A percentile compares a stretch with the other conserved stretches of the same genome.
These are phyloP conservation scores for Flagelloscypha sp. DNA, from an alignment of 768 basidiomycete genomes.

Conservation along the genomic window DNA sequence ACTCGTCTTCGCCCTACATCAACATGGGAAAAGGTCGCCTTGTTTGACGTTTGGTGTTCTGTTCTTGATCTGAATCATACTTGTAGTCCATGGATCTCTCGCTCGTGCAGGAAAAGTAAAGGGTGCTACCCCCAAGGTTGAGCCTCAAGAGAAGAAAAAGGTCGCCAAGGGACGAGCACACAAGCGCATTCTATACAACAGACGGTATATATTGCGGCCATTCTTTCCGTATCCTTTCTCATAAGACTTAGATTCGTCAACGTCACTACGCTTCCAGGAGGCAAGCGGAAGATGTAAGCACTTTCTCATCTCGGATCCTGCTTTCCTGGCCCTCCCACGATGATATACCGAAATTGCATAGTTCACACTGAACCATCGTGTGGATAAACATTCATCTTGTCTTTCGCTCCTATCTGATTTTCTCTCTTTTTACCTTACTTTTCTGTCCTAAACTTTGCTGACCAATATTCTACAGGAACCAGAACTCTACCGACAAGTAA, in stretches of 20 bases:
- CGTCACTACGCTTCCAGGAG: constrained; percentile 82
- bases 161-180: constrained; percentile 94
- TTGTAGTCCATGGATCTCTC: constrained; percentile 95
- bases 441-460: constrained; percentile 6
- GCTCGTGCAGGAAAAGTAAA: constrained; percentile 99
- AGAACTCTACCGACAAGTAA: constrained; percentile 61
- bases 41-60: too few relatives aligned
- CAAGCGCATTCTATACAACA: constrained; percentile 92
- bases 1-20: too few relatives aligned
- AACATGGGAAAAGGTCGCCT: too few relatives aligned
- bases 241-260: constrained; percentile 70
- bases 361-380: constrained; percentile 91
- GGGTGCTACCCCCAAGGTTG: constrained; percentile 96
- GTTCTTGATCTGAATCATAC: too few relatives aligned
- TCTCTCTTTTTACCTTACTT: constrained; percentile 9
- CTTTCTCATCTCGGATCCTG: constrained; percentile 10
- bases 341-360: constrained; percentile 70
- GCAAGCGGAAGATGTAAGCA: constrained; percentile 95
- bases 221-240: constrained; percentile 3
- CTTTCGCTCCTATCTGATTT: constrained; percentile 99
- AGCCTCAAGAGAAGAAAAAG: constrained; percentile 99
- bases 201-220: constrained; percentile 55
- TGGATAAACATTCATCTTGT: constrained; percentile 84
- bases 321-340: constrained; percentile 23
- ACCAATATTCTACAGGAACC: constrained; percentile 40